These are phyloP conservation scores for Rhizopogon salebrosus DNA, from an alignment of 768 basidiomycete species.

Conservation along the genomic window DNA sequence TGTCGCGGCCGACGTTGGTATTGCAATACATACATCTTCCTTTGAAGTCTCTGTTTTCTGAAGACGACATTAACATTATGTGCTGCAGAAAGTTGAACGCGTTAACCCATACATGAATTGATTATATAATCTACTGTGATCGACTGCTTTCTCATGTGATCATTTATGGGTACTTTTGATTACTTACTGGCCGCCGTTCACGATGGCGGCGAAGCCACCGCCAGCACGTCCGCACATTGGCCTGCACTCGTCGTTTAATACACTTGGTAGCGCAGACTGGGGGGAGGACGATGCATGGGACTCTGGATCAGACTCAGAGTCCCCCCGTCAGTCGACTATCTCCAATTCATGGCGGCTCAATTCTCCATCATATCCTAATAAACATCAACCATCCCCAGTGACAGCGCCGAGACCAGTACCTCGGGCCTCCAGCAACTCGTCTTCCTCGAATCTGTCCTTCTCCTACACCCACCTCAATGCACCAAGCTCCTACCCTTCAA, in stretches of 20 bases:
- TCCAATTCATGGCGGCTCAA: constrained; percentile 40
- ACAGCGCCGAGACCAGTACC: constrained; percentile 56
- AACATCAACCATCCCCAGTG: constrained; percentile 23
- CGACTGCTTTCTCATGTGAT: background rate
- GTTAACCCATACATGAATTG: background rate
- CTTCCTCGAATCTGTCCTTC: constrained; percentile 66
- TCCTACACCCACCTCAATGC: constrained; percentile 79
- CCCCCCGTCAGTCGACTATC: constrained; percentile 49
- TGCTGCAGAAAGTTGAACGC: background rate
- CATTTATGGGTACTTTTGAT: background rate
- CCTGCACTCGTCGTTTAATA: constrained; percentile 43
- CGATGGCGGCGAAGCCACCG: constrained; percentile 56
- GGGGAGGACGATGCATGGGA: constrained; percentile 89
- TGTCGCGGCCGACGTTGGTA: constrained; percentile 16
- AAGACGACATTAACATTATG: background rate
- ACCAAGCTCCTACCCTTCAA: constrained; percentile 72
- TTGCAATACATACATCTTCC: constrained; percentile 21
- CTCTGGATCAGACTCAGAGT: constrained; percentile 75
- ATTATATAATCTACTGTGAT: background rate
- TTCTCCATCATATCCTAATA: constrained; percentile 15
- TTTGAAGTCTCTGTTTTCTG: constrained; percentile 14
- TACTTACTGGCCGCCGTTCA: constrained; percentile 16
- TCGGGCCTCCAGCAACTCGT: constrained; percentile 40
- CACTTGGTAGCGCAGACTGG: constrained; percentile 55
- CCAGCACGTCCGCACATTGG: constrained; percentile 72